Evolutionary conservation across 805 yeast species (phyloP), one percentile per base, ranked within the genome.

Genomic region (Ogataea methanolica): DNA sequence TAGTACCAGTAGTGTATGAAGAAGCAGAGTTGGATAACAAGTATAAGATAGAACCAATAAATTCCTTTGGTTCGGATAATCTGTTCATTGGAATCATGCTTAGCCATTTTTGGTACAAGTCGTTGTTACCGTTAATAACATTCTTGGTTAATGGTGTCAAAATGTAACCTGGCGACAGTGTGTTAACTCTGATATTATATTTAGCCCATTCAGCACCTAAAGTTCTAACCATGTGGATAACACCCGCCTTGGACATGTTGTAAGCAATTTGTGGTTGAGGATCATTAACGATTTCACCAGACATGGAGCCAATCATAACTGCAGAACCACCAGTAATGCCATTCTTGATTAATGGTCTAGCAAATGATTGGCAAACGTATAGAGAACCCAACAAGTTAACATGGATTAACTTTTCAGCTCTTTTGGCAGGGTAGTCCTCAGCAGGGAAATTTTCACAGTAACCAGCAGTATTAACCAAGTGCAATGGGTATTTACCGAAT

Each of bases 221-320:
- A 3, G 91, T 78, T 64, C 80, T 79, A 46, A 78, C 86, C 75
- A 86, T 71, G 68, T 86, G 94, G 58, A 85, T 85, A 39, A 85
- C 92, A 63, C 91, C 94, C 16, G 94, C 94, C 71, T 86, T 86
- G 57, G 92, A 76, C 86, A 84, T 82, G 74, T 86, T 86, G 76
- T 86, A 86, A 57, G 86, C 86, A 53, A 80, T 76, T 67, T 84
- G 90, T 19, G 88, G 88, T 65, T 84, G 90, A 34, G 91, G 91
- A 63, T 80, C 84, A 66, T 84, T 84, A 52, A 83, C 89, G 57
- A 84, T 82, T 50, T 82, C 75, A 46, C 89, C 91, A 7, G 87
- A 80, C 90, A 84, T 84, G 50, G 88, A 83, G n/a, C 87, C 90
- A 55, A 84, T 76, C 67, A 84, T 72, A 49, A 83, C 82, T 52